Conservation (phyloP, 2,329 filamentous ascomycete genomes). For the Phyllosticta citriasiana region DNA sequence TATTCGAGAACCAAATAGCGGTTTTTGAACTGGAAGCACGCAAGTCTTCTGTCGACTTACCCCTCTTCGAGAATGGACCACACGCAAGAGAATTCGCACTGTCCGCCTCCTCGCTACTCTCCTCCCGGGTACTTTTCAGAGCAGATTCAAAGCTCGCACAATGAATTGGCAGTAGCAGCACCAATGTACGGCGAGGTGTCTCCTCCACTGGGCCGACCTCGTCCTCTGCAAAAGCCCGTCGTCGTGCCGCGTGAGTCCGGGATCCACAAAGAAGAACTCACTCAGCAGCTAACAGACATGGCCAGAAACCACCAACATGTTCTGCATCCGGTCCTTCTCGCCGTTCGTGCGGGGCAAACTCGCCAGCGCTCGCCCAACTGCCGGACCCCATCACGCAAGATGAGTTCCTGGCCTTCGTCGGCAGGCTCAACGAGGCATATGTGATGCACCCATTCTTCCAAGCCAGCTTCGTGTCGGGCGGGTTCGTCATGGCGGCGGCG, state of each 20-base stretch:
- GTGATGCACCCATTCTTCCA: constrained; percentile 19
- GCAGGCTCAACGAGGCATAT: constrained; percentile 20
- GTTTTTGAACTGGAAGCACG: no score
- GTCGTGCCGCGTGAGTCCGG: constrained; percentile 2
- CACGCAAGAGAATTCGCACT: neutral
- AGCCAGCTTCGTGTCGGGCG: constrained; percentile 15
- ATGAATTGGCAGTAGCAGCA: neutral
- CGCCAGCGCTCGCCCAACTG: neutral
- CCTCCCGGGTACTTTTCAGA: neutral
- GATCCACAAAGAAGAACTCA: neutral
- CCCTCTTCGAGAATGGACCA: neutral
- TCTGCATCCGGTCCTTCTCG: constrained; percentile 8
- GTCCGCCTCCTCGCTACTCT: neutral
- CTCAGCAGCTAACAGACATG: neutral
- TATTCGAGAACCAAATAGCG: no score
- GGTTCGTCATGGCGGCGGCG: constrained; percentile 14
- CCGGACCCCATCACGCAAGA: constrained; percentile 10
- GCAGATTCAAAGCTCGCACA: neutral
- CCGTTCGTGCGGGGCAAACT: constrained; percentile 1
- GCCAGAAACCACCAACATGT: constrained; percentile 8
- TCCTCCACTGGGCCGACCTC: neutral
- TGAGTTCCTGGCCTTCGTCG: constrained; percentile 20
- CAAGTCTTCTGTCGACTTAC: no score
- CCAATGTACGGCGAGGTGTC: neutral
- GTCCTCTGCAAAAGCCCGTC: constrained; percentile 1